Base-by-base conservation (phyloP, 1,139 yeast genomes). In the Nadsonia commutata region DNA sequence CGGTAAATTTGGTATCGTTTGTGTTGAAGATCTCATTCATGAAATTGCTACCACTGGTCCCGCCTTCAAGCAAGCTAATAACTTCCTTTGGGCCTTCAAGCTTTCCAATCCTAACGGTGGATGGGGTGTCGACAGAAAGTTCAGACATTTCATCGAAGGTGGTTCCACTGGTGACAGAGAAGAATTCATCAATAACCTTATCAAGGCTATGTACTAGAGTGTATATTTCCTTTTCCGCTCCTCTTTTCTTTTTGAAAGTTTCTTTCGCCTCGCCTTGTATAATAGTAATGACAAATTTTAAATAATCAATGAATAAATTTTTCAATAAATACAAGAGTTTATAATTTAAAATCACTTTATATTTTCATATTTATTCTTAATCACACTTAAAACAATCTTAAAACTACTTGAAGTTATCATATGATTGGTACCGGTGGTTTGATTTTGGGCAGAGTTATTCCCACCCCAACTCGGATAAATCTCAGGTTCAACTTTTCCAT, bases 151-250 rank as follows among this genome's bases (percentile, higher is more conserved):
- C 70, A 84, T 90, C 78, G 96, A 88, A 78, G 97, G 98, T 77
- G 98, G 98, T 79, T 83, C 95, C 74, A 78, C 88, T 70, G 98
- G 98, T 80, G 88, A 90, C 95, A 86, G 97, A 74, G 98, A 90
- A 76, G 84, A 88, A 67, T 81, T 77, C 85, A 90, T 90, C 75
- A 90, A 90, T 80, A 80, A 81, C 69, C 81, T 88, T 72, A 84
- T 86, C 66, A 82, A 84, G 77, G 82, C 86, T 70, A 84, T 83
- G 94, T 82, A 81, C 86, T 82, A 80, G 71, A 19, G 8, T 39
- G 39, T 20, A 8, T n/a, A 21, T 8, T n/a, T 19, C 8, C 9
- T 21, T 6, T 21, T 21, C 9, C 33, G 40, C 13, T 27, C 17
- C 17, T n/a, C 17, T 40, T 18, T 19, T 39, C 17, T 23, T 31